phyloP scores from a whole-genome alignment of 441 rosid genomes.

The Isatis lusitanica region DNA sequence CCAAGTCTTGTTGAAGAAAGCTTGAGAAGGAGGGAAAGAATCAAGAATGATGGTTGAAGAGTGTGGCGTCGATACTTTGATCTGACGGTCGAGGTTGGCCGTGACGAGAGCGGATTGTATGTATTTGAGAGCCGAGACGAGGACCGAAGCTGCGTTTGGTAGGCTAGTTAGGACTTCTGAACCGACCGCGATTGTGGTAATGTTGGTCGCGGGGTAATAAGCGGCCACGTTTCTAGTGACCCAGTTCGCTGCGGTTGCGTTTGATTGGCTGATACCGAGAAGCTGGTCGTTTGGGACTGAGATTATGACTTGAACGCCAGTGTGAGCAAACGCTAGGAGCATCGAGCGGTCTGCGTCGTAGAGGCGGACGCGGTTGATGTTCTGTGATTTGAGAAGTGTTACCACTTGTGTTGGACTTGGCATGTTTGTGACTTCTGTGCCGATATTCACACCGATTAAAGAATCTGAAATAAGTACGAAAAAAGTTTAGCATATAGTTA shows the following conservation, averaged over 20 bases:
- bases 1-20: conserved; percentile 91
- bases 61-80: conserved; percentile 87
- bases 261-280: conserved; percentile 93
- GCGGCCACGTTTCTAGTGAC: conserved; percentile 79
- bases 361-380: conserved; percentile 71
- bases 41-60: conserved; percentile 86
- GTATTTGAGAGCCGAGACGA: conserved; percentile 76
- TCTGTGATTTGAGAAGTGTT: conserved; percentile 82
- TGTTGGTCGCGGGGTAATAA: conserved; percentile 87
- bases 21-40: conserved; percentile 97
- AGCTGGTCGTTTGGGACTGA: conserved; percentile 89
- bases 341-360: conserved; percentile 77
- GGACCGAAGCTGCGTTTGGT: conserved; percentile 74
- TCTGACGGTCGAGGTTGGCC: conserved; percentile 75
- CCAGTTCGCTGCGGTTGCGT: conserved; percentile 98
- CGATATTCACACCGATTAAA: conserved; percentile 84
- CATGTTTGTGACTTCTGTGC: conserved; percentile 81
- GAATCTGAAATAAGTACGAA: conserved; percentile 55
- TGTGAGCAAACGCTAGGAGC: conserved; percentile 82
- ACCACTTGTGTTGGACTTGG: conserved; percentile 85
- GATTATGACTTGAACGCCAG: conserved; percentile 73
- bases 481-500: not conserved
- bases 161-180: conserved; percentile 72
- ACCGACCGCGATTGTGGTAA: conserved; percentile 81
- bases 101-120: conserved; percentile 87